A percentile compares a stretch with the other conserved stretches of the same genome.
These are phyloP conservation scores for Brassica juncea DNA, from an alignment of 345 rosid species.

Conservation along the genomic window DNA sequence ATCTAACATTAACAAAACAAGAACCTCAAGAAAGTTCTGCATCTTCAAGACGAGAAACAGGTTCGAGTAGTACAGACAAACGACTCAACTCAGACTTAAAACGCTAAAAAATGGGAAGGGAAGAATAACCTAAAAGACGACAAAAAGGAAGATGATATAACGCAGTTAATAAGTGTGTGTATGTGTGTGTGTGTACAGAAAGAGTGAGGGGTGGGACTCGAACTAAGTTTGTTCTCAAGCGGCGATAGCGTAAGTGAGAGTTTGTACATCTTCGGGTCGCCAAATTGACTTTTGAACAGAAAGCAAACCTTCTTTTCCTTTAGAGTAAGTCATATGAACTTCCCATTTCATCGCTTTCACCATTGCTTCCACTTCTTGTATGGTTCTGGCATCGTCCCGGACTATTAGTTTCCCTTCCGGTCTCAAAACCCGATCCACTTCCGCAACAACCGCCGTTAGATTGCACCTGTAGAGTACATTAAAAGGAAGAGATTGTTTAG, in stretches of 20 bases:
- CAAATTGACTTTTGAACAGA: constrained; percentile 78
- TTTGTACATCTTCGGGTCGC: constrained; percentile 74
- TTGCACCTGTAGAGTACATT: constrained; percentile 57
- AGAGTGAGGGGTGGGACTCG: constrained; percentile 5
- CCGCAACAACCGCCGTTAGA: constrained; percentile 67
- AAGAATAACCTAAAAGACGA: constrained; percentile 22
- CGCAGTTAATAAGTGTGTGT: constrained; percentile 23
- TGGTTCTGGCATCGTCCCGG: constrained; percentile 64
- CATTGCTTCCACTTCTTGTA: constrained; percentile 61
- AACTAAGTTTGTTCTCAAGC: constrained; percentile 39
- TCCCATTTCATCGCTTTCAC: constrained; percentile 75
- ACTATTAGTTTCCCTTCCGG: constrained; percentile 89
- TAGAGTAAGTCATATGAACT: constrained; percentile 71
- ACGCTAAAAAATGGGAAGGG: constrained; percentile 1
- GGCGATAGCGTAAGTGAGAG: constrained; percentile 59
- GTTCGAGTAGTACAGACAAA: constrained; percentile 31
- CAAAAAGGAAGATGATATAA: not conserved
- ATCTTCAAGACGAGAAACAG: constrained; percentile 6
- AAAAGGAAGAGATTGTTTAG: not conserved
- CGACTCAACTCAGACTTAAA: constrained; percentile 27
- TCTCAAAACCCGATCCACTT: constrained; percentile 82
- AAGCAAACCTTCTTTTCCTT: constrained; percentile 82
- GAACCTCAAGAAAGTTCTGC: constrained; percentile 19
- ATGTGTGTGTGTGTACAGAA: constrained; percentile 25
- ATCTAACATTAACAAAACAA: constrained; percentile 9